These are phyloP conservation scores for Clonostachys chloroleuca DNA, from an alignment of 2,329 filamentous ascomycete genomes.

Conservation along the genomic window DNA sequence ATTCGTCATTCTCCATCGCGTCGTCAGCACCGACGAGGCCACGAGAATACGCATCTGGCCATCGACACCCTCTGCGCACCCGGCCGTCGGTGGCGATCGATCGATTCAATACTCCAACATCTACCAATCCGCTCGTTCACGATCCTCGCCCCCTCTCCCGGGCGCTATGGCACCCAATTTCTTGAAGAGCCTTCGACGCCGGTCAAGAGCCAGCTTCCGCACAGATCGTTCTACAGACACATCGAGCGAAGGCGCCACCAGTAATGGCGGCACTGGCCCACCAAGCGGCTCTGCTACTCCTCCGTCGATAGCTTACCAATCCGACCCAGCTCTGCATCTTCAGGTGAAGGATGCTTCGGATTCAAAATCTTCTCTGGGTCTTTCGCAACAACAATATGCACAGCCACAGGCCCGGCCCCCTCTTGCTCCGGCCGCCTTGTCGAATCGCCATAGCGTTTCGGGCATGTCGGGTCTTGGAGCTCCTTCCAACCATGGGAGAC, in stretches of 20 bases:
- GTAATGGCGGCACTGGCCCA: constrained; percentile 53
- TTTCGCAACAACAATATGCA: background rate
- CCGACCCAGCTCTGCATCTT: constrained; percentile 60
- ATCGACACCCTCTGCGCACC: too few relatives aligned
- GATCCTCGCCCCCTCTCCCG: background rate
- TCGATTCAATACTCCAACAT: too few relatives aligned
- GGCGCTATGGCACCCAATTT: constrained; percentile 2
- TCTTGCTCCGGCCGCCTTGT: constrained; percentile 27
- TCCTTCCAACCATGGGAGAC: constrained; percentile 48
- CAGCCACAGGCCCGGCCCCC: constrained; percentile 22
- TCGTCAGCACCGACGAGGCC: too few relatives aligned
- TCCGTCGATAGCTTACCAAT: constrained; percentile 65
- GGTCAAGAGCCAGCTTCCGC: constrained; percentile 71
- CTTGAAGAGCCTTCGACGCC: constrained; percentile 68
- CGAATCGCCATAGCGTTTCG: constrained; percentile 59
- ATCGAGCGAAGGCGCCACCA: constrained; percentile 50
- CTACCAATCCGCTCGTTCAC: too few relatives aligned
- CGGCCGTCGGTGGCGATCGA: too few relatives aligned
- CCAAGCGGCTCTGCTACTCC: constrained; percentile 71
- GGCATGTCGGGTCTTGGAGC: constrained; percentile 59
- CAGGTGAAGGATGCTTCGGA: constrained; percentile 43
- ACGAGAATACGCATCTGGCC: too few relatives aligned
- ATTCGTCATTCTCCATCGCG: too few relatives aligned
- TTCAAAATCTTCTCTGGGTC: constrained; percentile 6
- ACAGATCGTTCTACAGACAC: constrained; percentile 59